Conservation (phyloP, 169 alveolate species). For the Plasmodium berghei region DNA sequence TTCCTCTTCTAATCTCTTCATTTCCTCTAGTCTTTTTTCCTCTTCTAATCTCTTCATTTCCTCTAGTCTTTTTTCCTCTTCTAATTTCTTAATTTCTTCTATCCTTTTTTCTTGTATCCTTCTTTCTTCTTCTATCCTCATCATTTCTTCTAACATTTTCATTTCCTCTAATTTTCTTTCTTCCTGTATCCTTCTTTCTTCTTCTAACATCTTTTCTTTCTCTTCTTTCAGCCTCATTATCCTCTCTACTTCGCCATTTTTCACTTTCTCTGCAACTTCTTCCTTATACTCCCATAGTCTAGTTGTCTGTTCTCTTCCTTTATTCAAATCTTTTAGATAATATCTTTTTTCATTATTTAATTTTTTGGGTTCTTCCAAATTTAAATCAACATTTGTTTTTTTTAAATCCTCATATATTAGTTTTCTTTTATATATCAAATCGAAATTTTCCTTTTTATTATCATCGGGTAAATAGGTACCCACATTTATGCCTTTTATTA, state of each 20-base stretch:
- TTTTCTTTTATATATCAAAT: not conserved
- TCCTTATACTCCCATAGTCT: not conserved
- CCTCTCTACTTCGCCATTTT: not conserved
- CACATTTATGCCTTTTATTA: no score
- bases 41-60: not conserved
- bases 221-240: slow-evolving; percentile 1
- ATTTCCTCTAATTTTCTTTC: slow-evolving; percentile 6
- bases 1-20: slow-evolving; percentile 22
- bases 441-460: not conserved
- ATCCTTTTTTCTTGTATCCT: not conserved
- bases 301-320: not conserved
- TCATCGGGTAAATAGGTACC: no score
- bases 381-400: not conserved
- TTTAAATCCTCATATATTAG: not conserved
- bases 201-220: not conserved
- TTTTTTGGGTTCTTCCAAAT: no score
- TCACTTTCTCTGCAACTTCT: not conserved
- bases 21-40: slow-evolving; percentile 14
- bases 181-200: slow-evolving; percentile 8
- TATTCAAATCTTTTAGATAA: no score
- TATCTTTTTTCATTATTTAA: no score
- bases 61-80: slow-evolving; percentile 6
- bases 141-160: not conserved
- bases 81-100: not conserved
- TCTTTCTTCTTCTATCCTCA: not conserved